These are phyloP conservation scores for Knoxdaviesia proteae DNA, from an alignment of 2,329 filamentous ascomycete species.

Conservation along the genomic window DNA sequence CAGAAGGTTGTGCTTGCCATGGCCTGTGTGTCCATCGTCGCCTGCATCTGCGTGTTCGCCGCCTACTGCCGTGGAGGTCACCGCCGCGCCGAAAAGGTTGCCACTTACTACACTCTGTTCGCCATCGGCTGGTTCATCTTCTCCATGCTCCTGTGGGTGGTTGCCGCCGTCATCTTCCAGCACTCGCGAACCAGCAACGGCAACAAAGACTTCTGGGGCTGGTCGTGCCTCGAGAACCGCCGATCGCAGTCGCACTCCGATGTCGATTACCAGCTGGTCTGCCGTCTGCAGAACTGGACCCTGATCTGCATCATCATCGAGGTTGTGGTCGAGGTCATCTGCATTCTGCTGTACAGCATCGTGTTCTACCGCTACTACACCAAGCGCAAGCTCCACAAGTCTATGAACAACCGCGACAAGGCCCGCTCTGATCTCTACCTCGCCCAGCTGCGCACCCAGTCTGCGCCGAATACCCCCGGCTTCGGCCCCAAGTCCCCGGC, in stretches of 20 bases:
- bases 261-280: slow-evolving; percentile 75
- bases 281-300: slow-evolving; percentile 85
- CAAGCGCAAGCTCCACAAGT: slow-evolving; percentile 86
- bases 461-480: slow-evolving; percentile 84
- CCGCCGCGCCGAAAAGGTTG: slow-evolving; percentile 71
- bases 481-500: slow-evolving; percentile 30
- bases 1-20: slow-evolving; percentile 68
- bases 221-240: slow-evolving; percentile 85
- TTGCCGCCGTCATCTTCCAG: slow-evolving; percentile 71
- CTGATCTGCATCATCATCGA: slow-evolving; percentile 96
- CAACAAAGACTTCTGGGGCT: slow-evolving; percentile 90
- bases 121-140: slow-evolving; percentile 85
- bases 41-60: slow-evolving; percentile 62
- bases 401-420: slow-evolving; percentile 87
- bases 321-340: slow-evolving; percentile 76
- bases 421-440: slow-evolving; percentile 91
- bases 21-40: slow-evolving; percentile 57
- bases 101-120: slow-evolving; percentile 89
- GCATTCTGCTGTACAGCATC: slow-evolving; percentile 79
- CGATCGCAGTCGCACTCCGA: slow-evolving; percentile 56
- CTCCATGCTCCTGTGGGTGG: slow-evolving; percentile 78
- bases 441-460: slow-evolving; percentile 63
- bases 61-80: slow-evolving; percentile 83
- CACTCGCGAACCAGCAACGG: slow-evolving; percentile 45
- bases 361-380: slow-evolving; percentile 97